A percentile compares a stretch with the other conserved stretches of the same genome.
Evolutionary conservation across 2,329 filamentous ascomycete species (phyloP).

Genomic region (Diaporthe destruens): DNA sequence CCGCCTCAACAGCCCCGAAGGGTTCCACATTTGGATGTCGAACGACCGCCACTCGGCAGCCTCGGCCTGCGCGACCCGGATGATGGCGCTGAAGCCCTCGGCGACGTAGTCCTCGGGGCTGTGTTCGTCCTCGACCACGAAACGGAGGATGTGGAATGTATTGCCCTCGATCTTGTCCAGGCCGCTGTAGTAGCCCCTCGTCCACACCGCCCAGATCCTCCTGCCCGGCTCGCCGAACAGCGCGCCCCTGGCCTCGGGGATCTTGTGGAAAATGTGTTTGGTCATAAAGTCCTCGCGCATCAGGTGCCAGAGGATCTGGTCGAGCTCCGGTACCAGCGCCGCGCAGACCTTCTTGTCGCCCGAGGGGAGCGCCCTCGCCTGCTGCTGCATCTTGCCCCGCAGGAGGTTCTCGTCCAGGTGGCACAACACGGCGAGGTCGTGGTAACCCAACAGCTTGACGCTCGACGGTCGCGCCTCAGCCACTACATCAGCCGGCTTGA

Average conservation of each 20-base stretch:
- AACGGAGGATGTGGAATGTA: slow-evolving; percentile 75
- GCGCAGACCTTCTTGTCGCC: slow-evolving; percentile 60
- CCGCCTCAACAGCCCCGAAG: slow-evolving; percentile 64
- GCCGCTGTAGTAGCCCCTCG: slow-evolving; percentile 72
- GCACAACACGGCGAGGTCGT: slow-evolving; percentile 73
- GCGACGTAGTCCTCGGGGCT: slow-evolving; percentile 58
- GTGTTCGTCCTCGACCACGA: slow-evolving; percentile 72
- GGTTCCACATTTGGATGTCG: slow-evolving; percentile 87
- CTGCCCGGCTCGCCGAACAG: slow-evolving; percentile 66
- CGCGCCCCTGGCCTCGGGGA: slow-evolving; percentile 77
- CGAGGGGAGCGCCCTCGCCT: slow-evolving; percentile 44
- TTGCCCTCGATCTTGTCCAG: slow-evolving; percentile 69
- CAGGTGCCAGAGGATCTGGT: slow-evolving; percentile 80
- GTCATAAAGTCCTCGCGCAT: slow-evolving; percentile 85
- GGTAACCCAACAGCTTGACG: slow-evolving; percentile 64
- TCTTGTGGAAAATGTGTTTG: slow-evolving; percentile 68
- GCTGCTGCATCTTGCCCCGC: slow-evolving; percentile 60
- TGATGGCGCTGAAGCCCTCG: slow-evolving; percentile 70
- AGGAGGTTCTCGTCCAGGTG: slow-evolving; percentile 74
- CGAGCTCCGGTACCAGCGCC: slow-evolving; percentile 76
- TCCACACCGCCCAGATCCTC: slow-evolving; percentile 82
- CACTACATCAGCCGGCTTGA: slow-evolving; percentile 58
- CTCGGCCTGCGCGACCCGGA: slow-evolving; percentile 76
- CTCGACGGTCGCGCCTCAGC: slow-evolving; percentile 35
- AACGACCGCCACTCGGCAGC: slow-evolving; percentile 78